Base-by-base conservation (phyloP, 169 alveolate species). In the Plasmodium inui region DNA sequence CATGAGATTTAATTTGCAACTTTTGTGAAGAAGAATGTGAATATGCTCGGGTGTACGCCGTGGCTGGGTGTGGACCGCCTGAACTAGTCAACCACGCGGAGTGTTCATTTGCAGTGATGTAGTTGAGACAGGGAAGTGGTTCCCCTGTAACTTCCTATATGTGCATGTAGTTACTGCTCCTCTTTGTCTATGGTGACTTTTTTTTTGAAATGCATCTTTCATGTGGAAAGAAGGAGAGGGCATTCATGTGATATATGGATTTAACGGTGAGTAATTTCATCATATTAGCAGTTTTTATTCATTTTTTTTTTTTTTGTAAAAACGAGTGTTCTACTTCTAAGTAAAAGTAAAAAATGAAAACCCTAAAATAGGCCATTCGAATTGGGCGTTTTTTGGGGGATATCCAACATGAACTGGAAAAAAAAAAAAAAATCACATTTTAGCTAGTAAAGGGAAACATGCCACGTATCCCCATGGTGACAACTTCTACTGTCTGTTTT, bases 261-360 rank as follows among this genome's bases (percentile, higher is more conserved):
- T 74, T 74, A 39, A 74, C 44, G 46, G 12, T 74, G 44, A 17
- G 34, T 6, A 74, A 14, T 39, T 34, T 32, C 9, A 14, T 12
- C 22, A 74, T 17, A 17, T 39, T 74, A 34, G 46, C 30, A 34
- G 26, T 73, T 73, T 73, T 73, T 37, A 37, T 41, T 73, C 19
- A 30, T 32, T 32, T 73, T 73, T 30, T 73, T 73, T 74, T 74
- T 74, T 74, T 74, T 74, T 74, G 83, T 74, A 74, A 74, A 32
- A 74, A 74, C 44, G 28, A 57, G 26, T 32, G 46, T 39, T 32
- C 8, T 26, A 14, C 37, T 17, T 39, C 12, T 34, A 67, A 67
- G 37, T 8, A 61, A 61, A 26, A 61, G 32, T 19, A 67, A 67
- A 67, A 67, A 67, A 67, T 67, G 30, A 67, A 67, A 67, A 67